These are phyloP conservation scores for Solanum clarkiae DNA, from an alignment of 257 asterid species.

Conservation along the genomic window DNA sequence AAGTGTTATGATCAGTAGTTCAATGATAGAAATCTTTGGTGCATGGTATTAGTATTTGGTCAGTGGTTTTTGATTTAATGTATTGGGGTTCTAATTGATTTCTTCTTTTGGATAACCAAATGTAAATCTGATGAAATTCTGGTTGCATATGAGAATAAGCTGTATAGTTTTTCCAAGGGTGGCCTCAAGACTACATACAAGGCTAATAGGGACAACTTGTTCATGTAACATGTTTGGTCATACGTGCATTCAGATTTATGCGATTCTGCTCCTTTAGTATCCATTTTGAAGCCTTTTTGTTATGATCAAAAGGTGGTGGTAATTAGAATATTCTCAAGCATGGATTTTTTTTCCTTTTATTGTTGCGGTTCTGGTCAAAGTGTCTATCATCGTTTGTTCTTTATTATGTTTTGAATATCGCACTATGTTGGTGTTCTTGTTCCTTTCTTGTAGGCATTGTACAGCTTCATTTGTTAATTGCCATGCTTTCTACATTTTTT, in stretches of 20 bases:
- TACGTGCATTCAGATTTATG: neutral
- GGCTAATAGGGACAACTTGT: neutral
- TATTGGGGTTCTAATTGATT: neutral
- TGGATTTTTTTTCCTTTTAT: too few species aligned
- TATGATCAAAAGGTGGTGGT: neutral
- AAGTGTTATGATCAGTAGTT: neutral
- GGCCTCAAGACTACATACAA: neutral
- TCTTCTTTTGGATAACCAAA: neutral
- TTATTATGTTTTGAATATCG: too few species aligned
- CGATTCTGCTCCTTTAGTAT: neutral
- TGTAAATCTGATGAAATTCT: neutral
- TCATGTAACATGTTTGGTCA: neutral
- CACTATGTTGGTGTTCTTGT: too few species aligned
- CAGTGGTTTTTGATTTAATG: neutral
- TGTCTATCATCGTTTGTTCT: too few species aligned
- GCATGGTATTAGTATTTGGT: neutral
- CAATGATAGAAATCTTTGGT: neutral
- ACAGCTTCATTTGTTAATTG: too few species aligned
- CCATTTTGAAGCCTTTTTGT: neutral
- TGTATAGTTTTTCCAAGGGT: neutral
- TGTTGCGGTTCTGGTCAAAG: too few species aligned
- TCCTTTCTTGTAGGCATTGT: too few species aligned
- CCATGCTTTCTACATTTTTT: too few species aligned
- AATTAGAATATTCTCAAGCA: too few species aligned
- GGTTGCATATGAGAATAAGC: neutral